These are phyloP conservation scores for Psophocarpus tetragonolobus DNA, from an alignment of 306 rosid species.

Conservation along the genomic window DNA sequence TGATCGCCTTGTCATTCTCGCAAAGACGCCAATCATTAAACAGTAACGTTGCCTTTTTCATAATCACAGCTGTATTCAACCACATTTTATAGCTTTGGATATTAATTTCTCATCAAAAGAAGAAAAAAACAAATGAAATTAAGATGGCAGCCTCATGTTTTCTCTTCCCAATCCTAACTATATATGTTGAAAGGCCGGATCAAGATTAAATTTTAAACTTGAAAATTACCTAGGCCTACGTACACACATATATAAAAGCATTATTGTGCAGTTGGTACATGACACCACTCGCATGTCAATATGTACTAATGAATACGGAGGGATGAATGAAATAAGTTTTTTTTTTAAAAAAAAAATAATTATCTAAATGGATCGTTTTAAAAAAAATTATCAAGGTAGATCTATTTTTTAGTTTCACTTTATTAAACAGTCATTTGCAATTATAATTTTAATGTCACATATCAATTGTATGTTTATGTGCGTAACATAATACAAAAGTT, in stretches of 20 bases:
- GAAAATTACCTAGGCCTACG: background rate
- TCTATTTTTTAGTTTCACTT: no score
- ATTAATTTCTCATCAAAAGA: background rate
- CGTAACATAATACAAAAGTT: no score
- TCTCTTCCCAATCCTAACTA: background rate
- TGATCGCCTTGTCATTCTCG: background rate
- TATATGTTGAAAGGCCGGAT: no score
- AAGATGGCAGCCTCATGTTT: background rate
- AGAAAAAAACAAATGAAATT: background rate
- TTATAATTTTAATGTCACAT: no score
- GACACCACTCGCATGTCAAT: background rate
- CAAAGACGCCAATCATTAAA: background rate
- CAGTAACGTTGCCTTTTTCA: background rate
- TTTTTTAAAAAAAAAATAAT: no score
- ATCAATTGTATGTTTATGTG: no score
- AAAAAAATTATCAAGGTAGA: no score
- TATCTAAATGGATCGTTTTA: no score
- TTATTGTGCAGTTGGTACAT: background rate
- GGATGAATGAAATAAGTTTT: no score
- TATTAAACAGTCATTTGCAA: no score
- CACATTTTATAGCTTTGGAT: no score
- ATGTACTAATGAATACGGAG: no score
- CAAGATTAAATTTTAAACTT: constrained; percentile 4
- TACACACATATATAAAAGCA: background rate
- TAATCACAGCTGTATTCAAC: constrained; percentile 22